Conservation (phyloP, 2,329 filamentous ascomycete species). For the Aspergillus quadricinctus region DNA sequence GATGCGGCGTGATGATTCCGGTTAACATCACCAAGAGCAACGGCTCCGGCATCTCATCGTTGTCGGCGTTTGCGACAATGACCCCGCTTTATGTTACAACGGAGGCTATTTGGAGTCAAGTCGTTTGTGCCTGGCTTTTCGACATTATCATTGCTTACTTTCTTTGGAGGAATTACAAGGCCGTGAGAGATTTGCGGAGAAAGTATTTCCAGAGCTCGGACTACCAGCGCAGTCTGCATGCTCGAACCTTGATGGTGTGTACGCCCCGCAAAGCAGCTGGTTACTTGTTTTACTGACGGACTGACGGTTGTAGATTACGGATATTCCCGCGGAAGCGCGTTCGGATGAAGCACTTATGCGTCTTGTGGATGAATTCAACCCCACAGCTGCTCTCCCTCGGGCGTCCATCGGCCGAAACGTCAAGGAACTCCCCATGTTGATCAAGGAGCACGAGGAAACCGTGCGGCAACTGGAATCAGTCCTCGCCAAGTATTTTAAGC, state of each 20-base stretch:
- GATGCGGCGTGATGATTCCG: slow-evolving; percentile 74
- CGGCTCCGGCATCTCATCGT: slow-evolving; percentile 19
- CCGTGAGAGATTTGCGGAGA: slow-evolving; percentile 65
- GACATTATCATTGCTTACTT: slow-evolving; percentile 74
- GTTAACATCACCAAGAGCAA: slow-evolving; percentile 61
- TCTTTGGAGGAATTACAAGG: slow-evolving; percentile 85
- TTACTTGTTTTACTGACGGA: too few relatives aligned
- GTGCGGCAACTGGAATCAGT: slow-evolving; percentile 80
- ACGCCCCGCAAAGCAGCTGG: neutral
- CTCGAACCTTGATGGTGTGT: slow-evolving; percentile 56
- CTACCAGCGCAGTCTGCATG: slow-evolving; percentile 82
- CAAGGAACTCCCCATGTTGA: slow-evolving; percentile 79
- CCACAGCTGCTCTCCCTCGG: slow-evolving; percentile 71
- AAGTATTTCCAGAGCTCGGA: slow-evolving; percentile 80
- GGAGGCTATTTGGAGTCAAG: slow-evolving; percentile 55
- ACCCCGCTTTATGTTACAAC: slow-evolving; percentile 50
- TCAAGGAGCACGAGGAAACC: slow-evolving; percentile 74
- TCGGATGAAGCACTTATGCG: slow-evolving; percentile 84
- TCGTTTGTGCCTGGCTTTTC: slow-evolving; percentile 59
- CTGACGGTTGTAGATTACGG: slow-evolving; percentile 59
- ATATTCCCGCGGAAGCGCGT: slow-evolving; percentile 71
- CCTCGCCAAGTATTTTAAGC: slow-evolving; percentile 83
- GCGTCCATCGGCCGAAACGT: slow-evolving; percentile 87
- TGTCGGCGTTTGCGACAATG: slow-evolving; percentile 38
- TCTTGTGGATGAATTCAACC: slow-evolving; percentile 75